Percentiles rank a stretch among this genome's conserved stretches.
Conservation (phyloP, 108 stramenopile species). For the Skeletonema marinoi region DNA sequence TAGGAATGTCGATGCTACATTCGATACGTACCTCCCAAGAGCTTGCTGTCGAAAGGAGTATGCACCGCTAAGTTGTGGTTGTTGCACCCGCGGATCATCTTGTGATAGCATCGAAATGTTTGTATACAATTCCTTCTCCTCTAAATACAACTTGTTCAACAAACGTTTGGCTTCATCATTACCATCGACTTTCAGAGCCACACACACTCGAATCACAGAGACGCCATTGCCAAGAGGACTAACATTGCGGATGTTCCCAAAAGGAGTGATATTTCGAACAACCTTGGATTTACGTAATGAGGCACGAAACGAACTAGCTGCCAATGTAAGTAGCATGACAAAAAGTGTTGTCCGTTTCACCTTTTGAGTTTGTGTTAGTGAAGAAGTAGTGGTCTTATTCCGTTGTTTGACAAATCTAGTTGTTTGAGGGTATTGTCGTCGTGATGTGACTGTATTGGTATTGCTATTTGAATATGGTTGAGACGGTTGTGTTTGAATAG, state of each 20-base stretch:
- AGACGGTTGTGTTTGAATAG: conserved; percentile 22
- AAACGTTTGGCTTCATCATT: conserved; percentile 4
- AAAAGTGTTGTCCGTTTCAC: conserved; percentile 9
- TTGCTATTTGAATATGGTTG: neutral
- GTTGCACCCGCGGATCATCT: conserved; percentile 6
- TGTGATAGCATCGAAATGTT: conserved; percentile 4
- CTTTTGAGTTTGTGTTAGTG: neutral
- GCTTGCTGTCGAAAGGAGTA: conserved; percentile 12
- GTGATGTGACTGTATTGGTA: neutral
- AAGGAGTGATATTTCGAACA: conserved; percentile 31
- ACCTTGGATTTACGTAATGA: conserved; percentile 13
- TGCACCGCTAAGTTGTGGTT: conserved; percentile 2
- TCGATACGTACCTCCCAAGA: conserved; percentile 26
- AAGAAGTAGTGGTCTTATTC: neutral
- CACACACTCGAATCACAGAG: conserved; percentile 34
- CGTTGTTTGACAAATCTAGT: neutral
- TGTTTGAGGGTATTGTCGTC: neutral
- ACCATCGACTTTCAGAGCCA: conserved; percentile 25
- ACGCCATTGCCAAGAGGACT: conserved; percentile 47
- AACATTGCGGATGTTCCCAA: conserved; percentile 35
- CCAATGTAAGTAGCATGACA: conserved; percentile 15
- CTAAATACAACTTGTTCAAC: conserved; percentile 25
- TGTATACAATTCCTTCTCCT: conserved; percentile 32
- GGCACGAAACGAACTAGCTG: conserved; percentile 31
- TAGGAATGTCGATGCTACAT: conserved; percentile 24